A percentile compares a stretch with the other conserved stretches of the same genome.
These are phyloP conservation scores for Aureobasidium pullulans DNA, from an alignment of 2,329 filamentous ascomycete species.

Conservation along the genomic window DNA sequence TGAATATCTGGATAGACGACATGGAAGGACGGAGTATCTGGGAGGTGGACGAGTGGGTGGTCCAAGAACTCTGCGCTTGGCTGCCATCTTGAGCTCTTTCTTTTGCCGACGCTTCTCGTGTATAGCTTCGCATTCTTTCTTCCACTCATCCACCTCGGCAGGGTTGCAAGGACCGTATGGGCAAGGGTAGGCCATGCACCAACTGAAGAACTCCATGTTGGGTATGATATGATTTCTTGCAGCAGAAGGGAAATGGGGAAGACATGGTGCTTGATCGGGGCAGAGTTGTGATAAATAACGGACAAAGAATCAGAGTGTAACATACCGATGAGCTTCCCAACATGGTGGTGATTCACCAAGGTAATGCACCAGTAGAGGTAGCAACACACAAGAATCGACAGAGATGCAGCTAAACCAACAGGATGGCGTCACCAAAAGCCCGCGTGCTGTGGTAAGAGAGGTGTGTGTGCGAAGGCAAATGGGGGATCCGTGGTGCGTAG, in stretches of 20 bases:
- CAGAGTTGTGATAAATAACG: background rate
- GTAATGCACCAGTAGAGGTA: background rate
- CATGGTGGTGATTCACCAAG: conserved; percentile 7
- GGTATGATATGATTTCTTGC: background rate
- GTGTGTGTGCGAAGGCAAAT: background rate
- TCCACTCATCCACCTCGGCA: conserved; percentile 6
- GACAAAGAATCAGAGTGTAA: background rate
- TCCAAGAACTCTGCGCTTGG: background rate
- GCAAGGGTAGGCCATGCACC: conserved; percentile 16
- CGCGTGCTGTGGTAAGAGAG: background rate
- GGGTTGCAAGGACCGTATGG: conserved; percentile 13
- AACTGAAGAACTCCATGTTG: conserved; percentile 12
- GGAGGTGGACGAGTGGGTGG: conserved; percentile 1
- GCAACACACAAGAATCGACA: background rate
- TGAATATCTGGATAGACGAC: conserved; percentile 13
- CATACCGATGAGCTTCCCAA: conserved; percentile 15
- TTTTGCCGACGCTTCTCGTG: conserved; percentile 1
- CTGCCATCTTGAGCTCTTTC: background rate
- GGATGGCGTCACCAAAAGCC: conserved; percentile 6
- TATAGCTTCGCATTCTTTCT: background rate
- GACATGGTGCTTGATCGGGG: background rate
- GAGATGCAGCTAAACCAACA: conserved; percentile 1
- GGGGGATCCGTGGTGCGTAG: conserved; percentile 5
- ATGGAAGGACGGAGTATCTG: conserved; percentile 3
- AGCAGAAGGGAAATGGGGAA: background rate